Base-by-base conservation (phyloP, 1,139 yeast species). In the Magnusiomyces suaveolens region DNA sequence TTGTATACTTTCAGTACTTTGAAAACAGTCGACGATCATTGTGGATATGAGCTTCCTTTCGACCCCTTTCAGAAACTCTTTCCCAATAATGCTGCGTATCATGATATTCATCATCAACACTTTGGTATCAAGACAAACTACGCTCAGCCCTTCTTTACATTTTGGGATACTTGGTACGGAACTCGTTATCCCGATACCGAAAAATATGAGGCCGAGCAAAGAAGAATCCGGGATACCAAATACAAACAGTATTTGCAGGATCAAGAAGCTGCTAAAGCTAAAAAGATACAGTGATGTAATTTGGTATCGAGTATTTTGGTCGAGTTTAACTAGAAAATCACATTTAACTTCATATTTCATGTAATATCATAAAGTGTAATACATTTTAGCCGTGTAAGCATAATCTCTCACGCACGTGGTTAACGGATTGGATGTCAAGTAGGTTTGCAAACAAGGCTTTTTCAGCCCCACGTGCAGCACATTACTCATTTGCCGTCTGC, bases 11-110 rank as follows among this genome's bases (percentile, higher is more conserved):
- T 92, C 69, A 87, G 96, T 18, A 92, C 98, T 3, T 71, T 92
- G 78, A 92, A 92, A 71, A 92, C 98, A 1, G 96, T 92, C 52
- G 98, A 92, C 69, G 98, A 92, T 69, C 98, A 92, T 70, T 92
- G 97, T 70, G 98, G 98, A 21, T 92, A 90, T 70, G 82, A 89
- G 50, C 74, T 92, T 57, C 98, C 97, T 20, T 86, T 74, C 69
- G 98, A 92, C 69, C 82, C 90, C 38, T 86, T 92, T 75, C 98
- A 92, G 73, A 67, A 81, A 46, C 56, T 90, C 18, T 92, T 92
- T 77, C 97, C 97, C 59, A 92, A 92, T 72, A 90, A 92, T 66
- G 87, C 97, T 14, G 85, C 89, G 43, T 92, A 89, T 69, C 98
- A 92, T 67, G 98, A 92, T 71, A 89, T 92, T 62, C 98, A 92